Conservation (phyloP, 2,329 filamentous ascomycete species). For the Colletotrichum sp. region DNA sequence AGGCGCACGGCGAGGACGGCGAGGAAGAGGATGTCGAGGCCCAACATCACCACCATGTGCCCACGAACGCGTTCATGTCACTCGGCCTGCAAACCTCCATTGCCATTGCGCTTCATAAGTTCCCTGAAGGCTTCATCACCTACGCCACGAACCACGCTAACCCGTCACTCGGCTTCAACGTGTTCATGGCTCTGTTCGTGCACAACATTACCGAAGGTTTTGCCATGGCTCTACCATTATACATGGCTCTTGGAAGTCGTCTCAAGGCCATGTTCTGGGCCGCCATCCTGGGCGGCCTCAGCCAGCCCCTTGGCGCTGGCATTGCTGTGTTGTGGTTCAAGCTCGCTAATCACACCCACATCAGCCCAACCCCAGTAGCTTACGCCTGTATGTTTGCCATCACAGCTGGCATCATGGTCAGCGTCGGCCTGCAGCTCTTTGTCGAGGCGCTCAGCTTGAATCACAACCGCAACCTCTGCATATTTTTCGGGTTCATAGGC, state of each 20-base stretch:
- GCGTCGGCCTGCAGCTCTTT: slow-evolving; percentile 88
- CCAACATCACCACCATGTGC: slow-evolving; percentile 91
- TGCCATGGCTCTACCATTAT: slow-evolving; percentile 89
- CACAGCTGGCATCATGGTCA: slow-evolving; percentile 95
- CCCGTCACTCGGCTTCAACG: slow-evolving; percentile 83
- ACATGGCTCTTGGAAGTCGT: slow-evolving; percentile 85
- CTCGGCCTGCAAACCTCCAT: slow-evolving; percentile 96
- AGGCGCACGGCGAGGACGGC: slow-evolving; percentile 33
- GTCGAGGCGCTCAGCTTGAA: slow-evolving; percentile 84
- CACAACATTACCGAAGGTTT: slow-evolving; percentile 99
- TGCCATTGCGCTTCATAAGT: slow-evolving; percentile 94
- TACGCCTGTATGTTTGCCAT: slow-evolving; percentile 87
- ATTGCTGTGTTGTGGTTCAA: slow-evolving; percentile 88
- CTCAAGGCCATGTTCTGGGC: slow-evolving; percentile 85
- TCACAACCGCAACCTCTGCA: slow-evolving; percentile 78
- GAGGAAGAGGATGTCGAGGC: slow-evolving; percentile 47
- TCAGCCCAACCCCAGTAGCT: slow-evolving; percentile 57
- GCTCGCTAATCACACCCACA: slow-evolving; percentile 60
- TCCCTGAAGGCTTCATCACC: slow-evolving; percentile 87
- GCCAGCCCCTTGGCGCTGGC: slow-evolving; percentile 84
- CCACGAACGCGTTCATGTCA: slow-evolving; percentile 89
- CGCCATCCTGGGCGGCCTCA: slow-evolving; percentile 81
- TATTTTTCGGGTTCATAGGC: slow-evolving; percentile 80
- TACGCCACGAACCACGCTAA: slow-evolving; percentile 98
- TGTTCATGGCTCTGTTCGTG: slow-evolving; percentile 95